Evolutionary conservation across 495 filamentous ascomycete genomes (phyloP).

Genomic region (Hyaloscypha finlandica): DNA sequence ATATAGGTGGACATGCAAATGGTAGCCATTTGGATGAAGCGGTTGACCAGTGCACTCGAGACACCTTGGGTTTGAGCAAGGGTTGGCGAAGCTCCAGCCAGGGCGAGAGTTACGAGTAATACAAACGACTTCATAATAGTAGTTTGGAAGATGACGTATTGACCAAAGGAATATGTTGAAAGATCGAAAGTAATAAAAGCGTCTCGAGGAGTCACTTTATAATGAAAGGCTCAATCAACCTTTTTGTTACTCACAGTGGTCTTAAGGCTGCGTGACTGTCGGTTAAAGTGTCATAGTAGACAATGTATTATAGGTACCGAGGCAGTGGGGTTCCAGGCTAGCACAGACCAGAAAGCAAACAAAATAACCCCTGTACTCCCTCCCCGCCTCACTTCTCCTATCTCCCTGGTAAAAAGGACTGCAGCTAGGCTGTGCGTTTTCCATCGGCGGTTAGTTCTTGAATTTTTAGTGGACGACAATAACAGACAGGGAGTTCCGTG

Average conservation of each 20-base stretch:
- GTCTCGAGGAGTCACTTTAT: slow-evolving; percentile 1
- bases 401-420: background rate
- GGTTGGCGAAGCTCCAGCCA: background rate
- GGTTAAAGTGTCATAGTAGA: background rate
- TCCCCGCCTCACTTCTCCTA: background rate
- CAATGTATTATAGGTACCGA: background rate
- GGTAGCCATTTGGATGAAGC: slow-evolving; percentile 17
- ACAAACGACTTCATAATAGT: slow-evolving; percentile 9
- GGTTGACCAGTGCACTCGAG: slow-evolving; percentile 9
- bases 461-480: slow-evolving; percentile 7
- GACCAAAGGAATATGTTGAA: slow-evolving; percentile 4
- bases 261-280: slow-evolving; percentile 3
- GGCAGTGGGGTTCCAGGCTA: background rate
- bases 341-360: background rate
- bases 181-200: slow-evolving; percentile 1
- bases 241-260: background rate
- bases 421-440: background rate
- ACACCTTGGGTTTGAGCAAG: slow-evolving; percentile 10
- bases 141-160: background rate
- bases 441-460: background rate
- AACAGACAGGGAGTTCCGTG: background rate
- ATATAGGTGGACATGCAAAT: slow-evolving; percentile 19
- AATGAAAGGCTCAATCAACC: background rate
- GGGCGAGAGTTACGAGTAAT: background rate
- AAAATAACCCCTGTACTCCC: background rate